Percentiles rank a stretch among this genome's conserved stretches.
Conservation (phyloP, 23 red algal genomes). For the Gracilaria domingensis region DNA sequence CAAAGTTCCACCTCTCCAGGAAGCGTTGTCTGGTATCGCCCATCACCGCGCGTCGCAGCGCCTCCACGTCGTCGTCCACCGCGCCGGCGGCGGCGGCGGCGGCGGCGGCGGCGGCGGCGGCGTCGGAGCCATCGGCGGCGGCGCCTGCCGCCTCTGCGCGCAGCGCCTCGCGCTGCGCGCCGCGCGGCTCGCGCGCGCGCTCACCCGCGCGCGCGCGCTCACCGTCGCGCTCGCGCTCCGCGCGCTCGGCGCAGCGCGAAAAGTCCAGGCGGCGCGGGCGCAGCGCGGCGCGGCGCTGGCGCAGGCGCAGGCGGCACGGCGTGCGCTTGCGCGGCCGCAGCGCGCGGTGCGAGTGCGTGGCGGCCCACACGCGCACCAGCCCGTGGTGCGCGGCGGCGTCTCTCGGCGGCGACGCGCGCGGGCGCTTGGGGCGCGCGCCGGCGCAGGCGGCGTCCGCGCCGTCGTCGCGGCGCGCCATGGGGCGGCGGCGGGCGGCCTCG, state of each 20-base stretch:
- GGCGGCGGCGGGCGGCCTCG: background rate
- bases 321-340: background rate
- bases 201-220: background rate
- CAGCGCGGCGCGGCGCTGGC: background rate
- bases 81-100: background rate
- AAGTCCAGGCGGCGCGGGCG: background rate
- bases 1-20: constrained; percentile 27
- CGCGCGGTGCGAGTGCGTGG: background rate
- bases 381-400: too few relatives aligned
- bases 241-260: background rate
- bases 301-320: constrained; percentile 21
- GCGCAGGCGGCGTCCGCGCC: too few relatives aligned
- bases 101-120: background rate
- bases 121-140: too few relatives aligned
- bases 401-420: background rate
- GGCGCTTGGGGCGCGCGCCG: background rate
- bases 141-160: background rate
- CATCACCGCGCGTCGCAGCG: constrained; percentile 1
- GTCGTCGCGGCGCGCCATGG: background rate
- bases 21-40: constrained; percentile 12
- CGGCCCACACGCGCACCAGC: background rate
- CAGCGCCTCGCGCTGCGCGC: background rate
- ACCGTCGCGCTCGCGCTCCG: background rate
- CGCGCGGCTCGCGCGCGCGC: background rate
- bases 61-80: background rate